Conservation (phyloP, 2,329 filamentous ascomycete genomes). For the Bipolaris oryzae region DNA sequence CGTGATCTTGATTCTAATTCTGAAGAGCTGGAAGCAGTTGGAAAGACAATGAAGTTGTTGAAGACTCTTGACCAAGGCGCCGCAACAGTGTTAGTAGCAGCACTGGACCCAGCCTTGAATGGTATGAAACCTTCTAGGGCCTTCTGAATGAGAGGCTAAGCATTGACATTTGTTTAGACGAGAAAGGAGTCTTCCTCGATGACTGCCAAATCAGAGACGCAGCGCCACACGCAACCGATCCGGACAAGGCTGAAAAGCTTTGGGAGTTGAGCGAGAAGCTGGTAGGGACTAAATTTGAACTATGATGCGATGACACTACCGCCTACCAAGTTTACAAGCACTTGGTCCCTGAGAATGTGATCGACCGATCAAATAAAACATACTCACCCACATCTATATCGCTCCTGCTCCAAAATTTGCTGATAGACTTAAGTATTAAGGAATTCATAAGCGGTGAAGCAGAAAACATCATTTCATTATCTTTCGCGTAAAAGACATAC, state of each 20-base stretch:
- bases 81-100: conserved; percentile 39
- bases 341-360: too few species aligned
- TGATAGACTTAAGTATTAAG: too few species aligned
- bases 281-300: conserved; percentile 29
- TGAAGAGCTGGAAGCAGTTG: conserved; percentile 35
- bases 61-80: conserved; percentile 44
- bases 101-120: conserved; percentile 40
- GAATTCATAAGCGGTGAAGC: too few species aligned
- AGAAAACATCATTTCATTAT: too few species aligned
- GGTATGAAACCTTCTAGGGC: conserved; percentile 10
- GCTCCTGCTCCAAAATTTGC: too few species aligned
- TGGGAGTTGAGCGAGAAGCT: conserved; percentile 43
- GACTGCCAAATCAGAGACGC: conserved; percentile 38
- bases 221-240: conserved; percentile 34
- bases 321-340: too few species aligned
- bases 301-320: conserved; percentile 14
- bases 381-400: too few species aligned
- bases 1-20: conserved; percentile 35
- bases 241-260: conserved; percentile 32
- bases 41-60: conserved; percentile 37
- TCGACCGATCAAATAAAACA: too few species aligned
- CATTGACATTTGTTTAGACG: conserved; percentile 20
- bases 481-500: too few species aligned
- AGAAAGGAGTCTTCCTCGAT: conserved; percentile 32
- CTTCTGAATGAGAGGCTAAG: not conserved